Conservation (phyloP, 1,284 basidiomycete genomes). For the Leccinum angustisporum region DNA sequence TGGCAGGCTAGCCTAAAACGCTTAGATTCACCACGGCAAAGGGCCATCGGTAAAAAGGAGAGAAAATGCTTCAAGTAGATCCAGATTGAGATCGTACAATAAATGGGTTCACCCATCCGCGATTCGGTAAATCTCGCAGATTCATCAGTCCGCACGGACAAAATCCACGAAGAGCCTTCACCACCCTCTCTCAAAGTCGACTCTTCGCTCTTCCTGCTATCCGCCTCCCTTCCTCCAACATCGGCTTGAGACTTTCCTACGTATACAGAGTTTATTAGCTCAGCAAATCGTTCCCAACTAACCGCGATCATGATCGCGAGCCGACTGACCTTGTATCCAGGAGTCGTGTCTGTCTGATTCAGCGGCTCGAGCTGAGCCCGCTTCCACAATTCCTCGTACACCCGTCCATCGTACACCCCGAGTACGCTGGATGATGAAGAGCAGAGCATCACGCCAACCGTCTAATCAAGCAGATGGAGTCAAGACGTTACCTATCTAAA, state of each 20-base stretch:
- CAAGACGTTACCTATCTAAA: constrained; percentile 55
- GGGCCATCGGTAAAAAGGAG: background rate
- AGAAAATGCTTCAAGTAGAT: background rate
- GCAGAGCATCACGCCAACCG: background rate
- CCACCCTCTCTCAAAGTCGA: constrained; percentile 19
- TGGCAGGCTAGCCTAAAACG: background rate
- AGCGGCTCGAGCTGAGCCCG: constrained; percentile 65
- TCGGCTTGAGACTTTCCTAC: constrained; percentile 29
- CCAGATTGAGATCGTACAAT: background rate
- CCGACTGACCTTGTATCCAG: constrained; percentile 53
- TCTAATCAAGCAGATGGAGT: background rate
- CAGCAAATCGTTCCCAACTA: background rate
- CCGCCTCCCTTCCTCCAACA: constrained; percentile 27
- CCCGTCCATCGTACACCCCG: constrained; percentile 65
- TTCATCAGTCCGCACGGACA: background rate
- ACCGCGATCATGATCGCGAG: background rate
- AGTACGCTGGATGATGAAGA: constrained; percentile 44
- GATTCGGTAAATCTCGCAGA: background rate
- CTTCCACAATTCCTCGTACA: constrained; percentile 70
- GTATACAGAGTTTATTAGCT: background rate
- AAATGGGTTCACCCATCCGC: background rate
- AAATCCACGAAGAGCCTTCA: background rate
- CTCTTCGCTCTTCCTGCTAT: constrained; percentile 19
- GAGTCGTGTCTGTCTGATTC: constrained; percentile 52
- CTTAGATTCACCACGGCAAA: background rate